Evolutionary conservation across 1,139 yeast species (phyloP).

Genomic region (Protomyces lactucae-debilis): DNA sequence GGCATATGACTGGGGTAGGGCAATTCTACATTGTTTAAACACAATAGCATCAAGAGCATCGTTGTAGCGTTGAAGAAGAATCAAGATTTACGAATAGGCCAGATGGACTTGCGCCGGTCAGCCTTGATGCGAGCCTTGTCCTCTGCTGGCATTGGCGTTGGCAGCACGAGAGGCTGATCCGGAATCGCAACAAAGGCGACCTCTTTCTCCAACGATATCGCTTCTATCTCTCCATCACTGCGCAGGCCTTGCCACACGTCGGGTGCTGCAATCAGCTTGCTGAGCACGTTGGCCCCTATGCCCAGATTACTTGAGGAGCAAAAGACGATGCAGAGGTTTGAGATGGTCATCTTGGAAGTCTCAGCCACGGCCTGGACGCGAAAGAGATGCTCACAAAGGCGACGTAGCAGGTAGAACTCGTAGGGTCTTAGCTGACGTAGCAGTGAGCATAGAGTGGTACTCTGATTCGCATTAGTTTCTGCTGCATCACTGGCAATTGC

Average conservation of each 20-base stretch:
- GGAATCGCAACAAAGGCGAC: background rate
- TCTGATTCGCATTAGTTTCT: conserved; percentile 35
- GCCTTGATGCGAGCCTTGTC: background rate
- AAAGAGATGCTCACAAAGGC: conserved; percentile 35
- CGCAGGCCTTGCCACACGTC: conserved; percentile 11
- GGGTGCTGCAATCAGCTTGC: background rate
- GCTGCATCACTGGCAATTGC: conserved; percentile 39
- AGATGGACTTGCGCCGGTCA: background rate
- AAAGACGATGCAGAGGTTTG: conserved; percentile 37
- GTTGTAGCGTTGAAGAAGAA: background rate
- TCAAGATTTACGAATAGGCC: background rate
- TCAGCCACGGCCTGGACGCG: conserved; percentile 32
- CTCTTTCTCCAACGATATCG: background rate
- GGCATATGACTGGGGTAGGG: too few relatives aligned
- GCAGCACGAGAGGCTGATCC: background rate
- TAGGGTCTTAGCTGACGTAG: conserved; percentile 34
- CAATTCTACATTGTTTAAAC: too few relatives aligned
- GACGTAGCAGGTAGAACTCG: conserved; percentile 37
- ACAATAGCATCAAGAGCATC: background rate
- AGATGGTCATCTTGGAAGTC: conserved; percentile 35
- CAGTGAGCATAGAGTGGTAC: conserved; percentile 38
- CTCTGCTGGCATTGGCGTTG: background rate
- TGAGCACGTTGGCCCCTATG: conserved; percentile 19
- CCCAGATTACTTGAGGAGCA: conserved; percentile 34
- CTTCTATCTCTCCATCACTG: background rate